Evolutionary conservation across 108 stramenopile genomes (phyloP).

Genomic region (Nannochloropsis gaditana): DNA sequence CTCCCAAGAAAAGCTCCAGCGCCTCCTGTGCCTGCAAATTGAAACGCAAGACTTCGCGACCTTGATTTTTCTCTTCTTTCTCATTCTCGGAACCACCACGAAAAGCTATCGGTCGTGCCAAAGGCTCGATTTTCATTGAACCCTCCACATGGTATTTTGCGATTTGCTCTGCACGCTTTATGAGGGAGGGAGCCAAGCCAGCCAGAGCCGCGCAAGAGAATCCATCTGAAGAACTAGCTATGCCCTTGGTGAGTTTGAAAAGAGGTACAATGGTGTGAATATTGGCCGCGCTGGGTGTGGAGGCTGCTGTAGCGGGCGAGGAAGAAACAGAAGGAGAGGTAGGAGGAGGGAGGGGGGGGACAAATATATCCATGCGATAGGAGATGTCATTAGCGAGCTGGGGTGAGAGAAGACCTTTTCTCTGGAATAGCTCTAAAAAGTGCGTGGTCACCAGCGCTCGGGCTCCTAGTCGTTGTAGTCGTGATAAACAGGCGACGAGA

Average conservation of each 20-base stretch:
- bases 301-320: neutral
- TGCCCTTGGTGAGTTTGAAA: constrained; percentile 78
- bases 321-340: neutral
- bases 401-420: constrained; percentile 61
- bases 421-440: constrained; percentile 86
- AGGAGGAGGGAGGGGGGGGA: constrained; percentile 47
- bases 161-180: neutral
- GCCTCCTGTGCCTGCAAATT: constrained; percentile 4
- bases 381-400: constrained; percentile 66
- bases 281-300: neutral
- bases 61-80: neutral
- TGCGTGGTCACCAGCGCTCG: constrained; percentile 82
- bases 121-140: neutral
- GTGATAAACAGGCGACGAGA: constrained; percentile 67
- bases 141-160: neutral
- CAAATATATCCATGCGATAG: constrained; percentile 74
- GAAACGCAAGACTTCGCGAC: neutral
- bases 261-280: constrained; percentile 55
- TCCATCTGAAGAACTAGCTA: constrained; percentile 80
- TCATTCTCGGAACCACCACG: neutral
- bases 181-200: constrained; percentile 50
- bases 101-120: neutral
- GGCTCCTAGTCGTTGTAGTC: constrained; percentile 60
- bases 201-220: constrained; percentile 81
- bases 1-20: neutral